Conservation (phyloP, 2,329 filamentous ascomycete species). For the Botrytis hyacinthi region DNA sequence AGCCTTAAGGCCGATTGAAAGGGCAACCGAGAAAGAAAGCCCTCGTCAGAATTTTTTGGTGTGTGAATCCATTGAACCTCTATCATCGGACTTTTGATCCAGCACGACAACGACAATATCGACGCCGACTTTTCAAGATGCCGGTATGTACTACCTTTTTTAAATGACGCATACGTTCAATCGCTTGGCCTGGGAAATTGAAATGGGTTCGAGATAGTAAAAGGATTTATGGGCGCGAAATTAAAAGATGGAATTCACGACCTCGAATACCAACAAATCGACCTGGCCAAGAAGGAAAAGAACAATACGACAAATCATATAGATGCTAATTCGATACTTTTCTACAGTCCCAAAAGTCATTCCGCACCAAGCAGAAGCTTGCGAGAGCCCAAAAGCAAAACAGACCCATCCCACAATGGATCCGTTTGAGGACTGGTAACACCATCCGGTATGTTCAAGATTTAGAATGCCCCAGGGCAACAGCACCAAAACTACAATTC, state of each 20-base stretch:
- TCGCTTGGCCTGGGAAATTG: background rate
- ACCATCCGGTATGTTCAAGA: conserved; percentile 79
- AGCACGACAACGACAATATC: conserved; percentile 27
- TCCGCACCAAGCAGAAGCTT: conserved; percentile 99
- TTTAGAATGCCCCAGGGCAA: conserved; percentile 12
- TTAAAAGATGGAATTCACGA: background rate
- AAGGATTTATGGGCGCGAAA: conserved; percentile 11
- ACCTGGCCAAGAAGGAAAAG: conserved; percentile 15
- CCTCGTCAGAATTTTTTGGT: conserved; percentile 21
- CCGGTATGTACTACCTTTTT: conserved; percentile 45
- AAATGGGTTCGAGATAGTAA: background rate
- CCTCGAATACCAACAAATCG: background rate
- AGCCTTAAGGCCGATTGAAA: background rate
- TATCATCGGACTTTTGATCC: background rate
- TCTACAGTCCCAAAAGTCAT: conserved; percentile 94
- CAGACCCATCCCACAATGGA: conserved; percentile 99
- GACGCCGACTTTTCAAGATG: conserved; percentile 50
- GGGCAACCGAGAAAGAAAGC: conserved; percentile 22
- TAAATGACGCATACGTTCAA: background rate
- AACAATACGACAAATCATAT: conserved; percentile 25
- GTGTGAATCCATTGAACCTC: conserved; percentile 12
- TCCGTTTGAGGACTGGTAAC: conserved; percentile 96
- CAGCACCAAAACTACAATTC: background rate
- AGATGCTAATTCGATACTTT: conserved; percentile 18
- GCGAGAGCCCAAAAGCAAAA: conserved; percentile 99